Conservation (phyloP, 805 yeast genomes). For the Starmerella bombicola region DNA sequence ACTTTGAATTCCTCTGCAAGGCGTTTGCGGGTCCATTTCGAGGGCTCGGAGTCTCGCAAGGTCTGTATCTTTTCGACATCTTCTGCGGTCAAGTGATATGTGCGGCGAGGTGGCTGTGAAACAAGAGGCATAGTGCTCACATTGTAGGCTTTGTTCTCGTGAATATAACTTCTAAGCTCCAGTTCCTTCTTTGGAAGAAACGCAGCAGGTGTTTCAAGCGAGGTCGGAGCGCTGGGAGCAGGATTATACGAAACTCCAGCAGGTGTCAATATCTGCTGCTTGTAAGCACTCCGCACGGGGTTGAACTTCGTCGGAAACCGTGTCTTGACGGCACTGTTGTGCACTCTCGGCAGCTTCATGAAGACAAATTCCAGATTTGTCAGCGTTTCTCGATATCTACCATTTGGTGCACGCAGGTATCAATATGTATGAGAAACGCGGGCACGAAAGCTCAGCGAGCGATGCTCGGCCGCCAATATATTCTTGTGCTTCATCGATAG, state of each 20-base stretch:
- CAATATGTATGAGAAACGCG: no score
- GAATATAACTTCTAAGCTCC: conserved; percentile 42
- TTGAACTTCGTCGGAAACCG: conserved; percentile 48
- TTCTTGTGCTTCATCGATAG: no score
- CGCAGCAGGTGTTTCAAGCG: conserved; percentile 49
- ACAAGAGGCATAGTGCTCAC: conserved; percentile 30
- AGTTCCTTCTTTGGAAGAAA: conserved; percentile 42
- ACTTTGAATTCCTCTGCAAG: conserved; percentile 50
- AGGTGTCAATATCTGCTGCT: conserved; percentile 45
- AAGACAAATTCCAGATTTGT: no score
- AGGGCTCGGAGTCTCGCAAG: conserved; percentile 48
- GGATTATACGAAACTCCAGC: conserved; percentile 50
- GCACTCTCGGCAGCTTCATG: conserved; percentile 13
- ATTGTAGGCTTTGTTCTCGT: conserved; percentile 23
- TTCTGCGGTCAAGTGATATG: conserved; percentile 45
- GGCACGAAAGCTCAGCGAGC: no score
- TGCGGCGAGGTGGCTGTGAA: conserved; percentile 30
- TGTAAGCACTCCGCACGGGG: conserved; percentile 49
- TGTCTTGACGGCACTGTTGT: conserved; percentile 18
- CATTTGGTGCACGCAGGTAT: no score
- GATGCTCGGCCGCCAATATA: no score
- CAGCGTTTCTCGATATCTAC: no score
- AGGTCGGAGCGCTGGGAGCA: conserved; percentile 52
- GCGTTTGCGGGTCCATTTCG: conserved; percentile 47
- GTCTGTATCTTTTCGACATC: conserved; percentile 45